These are phyloP conservation scores for Epichloe elymi DNA, from an alignment of 2,329 filamentous ascomycete genomes.

Conservation along the genomic window DNA sequence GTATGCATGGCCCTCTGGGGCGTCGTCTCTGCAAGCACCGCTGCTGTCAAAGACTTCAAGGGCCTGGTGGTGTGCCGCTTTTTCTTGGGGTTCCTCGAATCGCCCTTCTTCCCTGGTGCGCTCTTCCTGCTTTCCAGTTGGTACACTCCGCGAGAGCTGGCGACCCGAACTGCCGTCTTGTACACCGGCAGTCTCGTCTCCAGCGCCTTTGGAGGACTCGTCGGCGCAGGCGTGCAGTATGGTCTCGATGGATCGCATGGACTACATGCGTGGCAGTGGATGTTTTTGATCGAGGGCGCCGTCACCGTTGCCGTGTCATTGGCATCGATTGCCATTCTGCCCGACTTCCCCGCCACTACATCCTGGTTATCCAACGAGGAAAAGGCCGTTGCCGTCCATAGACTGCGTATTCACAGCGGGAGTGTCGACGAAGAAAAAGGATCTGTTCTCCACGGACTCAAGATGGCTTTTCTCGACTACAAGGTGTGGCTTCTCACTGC, in stretches of 20 bases:
- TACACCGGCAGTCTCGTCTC: constrained; percentile 27
- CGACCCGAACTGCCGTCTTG: constrained; percentile 29
- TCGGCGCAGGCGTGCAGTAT: constrained; percentile 28
- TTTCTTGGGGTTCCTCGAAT: constrained; percentile 26
- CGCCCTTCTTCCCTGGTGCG: constrained; percentile 23
- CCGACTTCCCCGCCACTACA: constrained; percentile 27
- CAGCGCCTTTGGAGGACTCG: constrained; percentile 28
- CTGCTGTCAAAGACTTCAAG: constrained; percentile 26
- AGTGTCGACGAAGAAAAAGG: constrained; percentile 8
- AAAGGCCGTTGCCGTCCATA: constrained; percentile 6
- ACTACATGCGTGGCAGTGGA: constrained; percentile 20
- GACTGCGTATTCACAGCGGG: constrained; percentile 5
- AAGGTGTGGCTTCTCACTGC: constrained; percentile 7
- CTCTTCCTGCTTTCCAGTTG: constrained; percentile 35
- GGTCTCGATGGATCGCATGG: constrained; percentile 15
- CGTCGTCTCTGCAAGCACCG: constrained; percentile 25
- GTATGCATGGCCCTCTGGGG: constrained; percentile 25
- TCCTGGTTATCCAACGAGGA: constrained; percentile 19
- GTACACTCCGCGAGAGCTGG: constrained; percentile 38
- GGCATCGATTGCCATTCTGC: constrained; percentile 11
- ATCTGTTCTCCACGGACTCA: constrained; percentile 12
- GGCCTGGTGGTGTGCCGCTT: constrained; percentile 30
- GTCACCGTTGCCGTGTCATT: constrained; percentile 16
- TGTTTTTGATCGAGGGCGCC: constrained; percentile 20
- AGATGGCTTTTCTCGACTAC: constrained; percentile 16